Percentiles rank a stretch among this genome's conserved stretches.
Conservation (phyloP, 2,329 filamentous ascomycete species). For the Mycosphaerelloides madeirae region DNA sequence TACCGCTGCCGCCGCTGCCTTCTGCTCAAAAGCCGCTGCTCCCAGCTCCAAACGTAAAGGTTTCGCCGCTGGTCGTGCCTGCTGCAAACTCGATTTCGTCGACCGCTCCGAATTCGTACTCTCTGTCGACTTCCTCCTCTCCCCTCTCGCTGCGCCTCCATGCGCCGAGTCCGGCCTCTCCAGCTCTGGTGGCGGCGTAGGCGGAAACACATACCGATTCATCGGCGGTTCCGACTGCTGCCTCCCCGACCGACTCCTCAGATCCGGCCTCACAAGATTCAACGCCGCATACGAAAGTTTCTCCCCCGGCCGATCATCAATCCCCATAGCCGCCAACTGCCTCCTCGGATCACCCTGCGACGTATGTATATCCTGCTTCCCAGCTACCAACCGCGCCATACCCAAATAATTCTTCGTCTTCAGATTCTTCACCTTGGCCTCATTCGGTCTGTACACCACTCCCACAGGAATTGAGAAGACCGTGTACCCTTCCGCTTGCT, state of each 20-base stretch:
- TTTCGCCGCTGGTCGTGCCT: conserved; percentile 43
- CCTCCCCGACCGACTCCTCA: conserved; percentile 63
- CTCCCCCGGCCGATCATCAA: conserved; percentile 75
- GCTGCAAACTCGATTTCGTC: conserved; percentile 26
- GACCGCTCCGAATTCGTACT: conserved; percentile 43
- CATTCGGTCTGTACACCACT: conserved; percentile 90
- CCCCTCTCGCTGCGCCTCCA: conserved; percentile 5
- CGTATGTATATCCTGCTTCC: conserved; percentile 42
- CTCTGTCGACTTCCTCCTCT: conserved; percentile 34
- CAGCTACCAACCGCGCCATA: conserved; percentile 84
- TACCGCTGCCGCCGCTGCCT: conserved; percentile 9
- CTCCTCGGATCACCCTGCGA: conserved; percentile 27
- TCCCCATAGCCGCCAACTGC: conserved; percentile 46
- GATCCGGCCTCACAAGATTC: conserved; percentile 82
- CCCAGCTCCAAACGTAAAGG: conserved; percentile 46
- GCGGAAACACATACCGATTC: conserved; percentile 80
- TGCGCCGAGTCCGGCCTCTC: conserved; percentile 45
- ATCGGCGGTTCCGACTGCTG: conserved; percentile 82
- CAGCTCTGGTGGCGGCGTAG: conserved; percentile 93
- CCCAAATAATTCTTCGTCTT: conserved; percentile 97
- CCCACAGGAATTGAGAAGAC: conserved; percentile 98
- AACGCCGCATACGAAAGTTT: conserved; percentile 88
- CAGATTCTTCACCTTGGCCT: conserved; percentile 95
- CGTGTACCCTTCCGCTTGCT: conserved; percentile 95
- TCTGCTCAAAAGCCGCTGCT: conserved; percentile 45